phyloP scores from a whole-genome alignment of 2,329 filamentous ascomycete genomes.

The Magnaporthiopsis incrustans region DNA sequence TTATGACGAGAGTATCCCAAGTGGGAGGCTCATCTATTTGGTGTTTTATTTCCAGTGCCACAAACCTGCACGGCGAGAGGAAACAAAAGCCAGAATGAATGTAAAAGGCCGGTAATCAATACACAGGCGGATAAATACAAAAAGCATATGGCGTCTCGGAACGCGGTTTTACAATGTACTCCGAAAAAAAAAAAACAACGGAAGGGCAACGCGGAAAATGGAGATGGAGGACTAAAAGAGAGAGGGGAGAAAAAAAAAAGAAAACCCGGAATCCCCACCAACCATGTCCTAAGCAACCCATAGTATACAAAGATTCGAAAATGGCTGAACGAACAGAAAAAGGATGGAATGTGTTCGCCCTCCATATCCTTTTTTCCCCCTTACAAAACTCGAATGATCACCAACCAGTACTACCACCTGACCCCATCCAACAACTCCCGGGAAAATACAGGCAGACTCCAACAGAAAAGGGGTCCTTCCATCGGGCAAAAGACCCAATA shows the following conservation, averaged over 20 bases:
- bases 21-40: neutral
- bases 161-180: too few species aligned
- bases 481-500: too few species aligned
- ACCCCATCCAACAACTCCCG: neutral
- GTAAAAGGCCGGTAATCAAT: neutral
- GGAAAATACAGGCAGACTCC: neutral
- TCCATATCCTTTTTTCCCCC: neutral
- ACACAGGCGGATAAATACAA: neutral
- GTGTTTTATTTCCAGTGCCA: neutral
- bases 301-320: neutral
- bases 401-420: neutral
- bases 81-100: neutral
- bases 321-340: neutral
- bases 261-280: neutral
- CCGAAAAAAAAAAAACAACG: neutral
- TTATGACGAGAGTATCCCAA: neutral
- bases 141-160: too few species aligned
- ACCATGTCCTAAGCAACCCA: neutral
- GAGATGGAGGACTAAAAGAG: too few species aligned
- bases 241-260: too few species aligned
- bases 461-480: neutral
- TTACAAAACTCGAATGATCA: neutral
- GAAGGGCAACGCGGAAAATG: too few species aligned
- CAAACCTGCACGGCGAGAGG: neutral
- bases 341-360: neutral